These are phyloP conservation scores for Vigna hirtella DNA, from an alignment of 306 rosid genomes.

Conservation along the genomic window DNA sequence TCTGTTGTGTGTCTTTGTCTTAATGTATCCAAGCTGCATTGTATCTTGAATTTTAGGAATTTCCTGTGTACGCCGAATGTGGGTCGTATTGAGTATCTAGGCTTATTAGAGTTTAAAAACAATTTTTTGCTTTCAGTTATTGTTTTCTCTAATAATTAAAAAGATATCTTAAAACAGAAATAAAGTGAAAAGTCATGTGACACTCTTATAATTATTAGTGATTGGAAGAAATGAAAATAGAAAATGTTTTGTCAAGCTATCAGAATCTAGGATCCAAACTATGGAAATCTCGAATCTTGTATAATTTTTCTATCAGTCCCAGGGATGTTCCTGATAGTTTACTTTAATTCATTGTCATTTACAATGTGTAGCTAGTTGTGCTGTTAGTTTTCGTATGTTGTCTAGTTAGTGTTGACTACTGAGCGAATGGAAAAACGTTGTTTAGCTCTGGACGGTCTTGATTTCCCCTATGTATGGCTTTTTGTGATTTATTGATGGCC, in stretches of 20 bases:
- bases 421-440: background rate
- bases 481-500: background rate
- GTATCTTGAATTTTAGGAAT: constrained; percentile 3
- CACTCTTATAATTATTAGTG: background rate
- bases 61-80: background rate
- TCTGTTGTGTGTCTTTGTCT: background rate
- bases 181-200: background rate
- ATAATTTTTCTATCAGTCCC: background rate
- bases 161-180: constrained; percentile 2
- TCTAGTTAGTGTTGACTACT: constrained; percentile 19
- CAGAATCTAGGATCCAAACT: constrained; percentile 17
- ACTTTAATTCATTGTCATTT: too few species aligned
- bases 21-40: background rate
- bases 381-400: constrained; percentile 1
- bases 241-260: background rate
- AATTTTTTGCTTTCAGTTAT: background rate
- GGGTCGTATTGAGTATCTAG: background rate
- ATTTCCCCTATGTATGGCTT: background rate
- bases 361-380: background rate
- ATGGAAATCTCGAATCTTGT: background rate
- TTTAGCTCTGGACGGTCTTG: constrained; percentile 7
- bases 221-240: background rate
- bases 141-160: constrained; percentile 4
- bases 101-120: background rate
- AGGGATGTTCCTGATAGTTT: too few species aligned